Evolutionary conservation across 371 early-diverging fungal species (phyloP), one percentile per base, ranked within the genome.

Genomic region (Dichotomocladium elegans): DNA sequence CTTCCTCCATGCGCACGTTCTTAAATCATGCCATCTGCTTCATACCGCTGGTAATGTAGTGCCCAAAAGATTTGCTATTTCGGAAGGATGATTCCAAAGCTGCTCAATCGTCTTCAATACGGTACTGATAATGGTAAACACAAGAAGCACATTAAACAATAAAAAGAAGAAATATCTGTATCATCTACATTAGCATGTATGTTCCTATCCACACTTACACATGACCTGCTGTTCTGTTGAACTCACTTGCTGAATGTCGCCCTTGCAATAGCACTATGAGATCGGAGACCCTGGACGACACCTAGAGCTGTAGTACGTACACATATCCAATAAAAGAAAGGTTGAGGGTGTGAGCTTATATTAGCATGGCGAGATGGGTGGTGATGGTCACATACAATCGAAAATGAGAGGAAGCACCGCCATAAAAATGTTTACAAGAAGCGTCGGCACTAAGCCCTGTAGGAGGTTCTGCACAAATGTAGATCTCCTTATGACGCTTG

Each of bases 101-200:
- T 51, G 40, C 21, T 63, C 51, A 10, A 93, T 24, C 7, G 87
- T 68, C 15, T 83, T 68, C 50, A 81, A 72, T 37, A 90, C 68
- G 1, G 90, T 88, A 24, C 79, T 77, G 14, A 84, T 88, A 28
- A 94, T 67, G n/a, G 89, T 86, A 59, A 91, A 90, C 8, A 93
- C 82, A 33, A 96, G 70, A 27, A 96, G 65, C 10, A 94, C 86
- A 66, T 93, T 95, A 79, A 91, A 88, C n/a, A 95, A 61, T 33
- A 87, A 80, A 55, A 94, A 95, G 47, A 87, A 86, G 66, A 89
- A 95, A 65, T 92, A 91, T 64, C 90, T 89, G 53, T 61, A 58
- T 28, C 44, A 24, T 7, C 6, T n/a, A n/a, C n/a, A n/a, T n/a
- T n/a, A n/a, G n/a, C n/a, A n/a, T n/a, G n/a, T n/a, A n/a, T n/a